Evolutionary conservation across 257 asterid species (phyloP).

Genomic region (Ophiorrhiza pumila): DNA sequence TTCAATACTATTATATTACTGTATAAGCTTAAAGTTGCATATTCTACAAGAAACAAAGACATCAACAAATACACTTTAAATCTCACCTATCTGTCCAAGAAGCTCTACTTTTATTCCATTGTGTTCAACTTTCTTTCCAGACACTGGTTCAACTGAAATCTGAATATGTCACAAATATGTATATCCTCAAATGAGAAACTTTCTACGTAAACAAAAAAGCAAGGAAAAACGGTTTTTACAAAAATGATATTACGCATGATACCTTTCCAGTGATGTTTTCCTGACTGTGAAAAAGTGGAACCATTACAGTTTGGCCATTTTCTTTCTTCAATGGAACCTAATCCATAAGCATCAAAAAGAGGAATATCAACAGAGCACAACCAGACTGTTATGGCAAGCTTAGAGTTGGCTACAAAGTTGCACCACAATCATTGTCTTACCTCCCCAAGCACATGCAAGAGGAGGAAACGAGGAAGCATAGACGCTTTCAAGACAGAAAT

Average conservation of each 20-base stretch:
- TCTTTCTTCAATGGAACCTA: slow-evolving; percentile 51
- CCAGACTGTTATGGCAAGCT: background rate
- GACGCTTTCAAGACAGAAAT: background rate
- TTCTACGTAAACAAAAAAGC: background rate
- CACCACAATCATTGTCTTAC: background rate
- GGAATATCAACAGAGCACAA: background rate
- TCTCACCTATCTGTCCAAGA: slow-evolving; percentile 98
- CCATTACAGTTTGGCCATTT: slow-evolving; percentile 48
- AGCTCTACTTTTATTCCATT: slow-evolving; percentile 98
- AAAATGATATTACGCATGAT: background rate
- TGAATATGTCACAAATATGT: slow-evolving; percentile 25
- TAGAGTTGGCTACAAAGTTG: background rate
- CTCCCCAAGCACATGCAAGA: no score
- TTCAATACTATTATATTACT: background rate
- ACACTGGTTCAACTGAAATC: slow-evolving; percentile 83
- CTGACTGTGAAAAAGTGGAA: slow-evolving; percentile 52
- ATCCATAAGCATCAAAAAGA: background rate
- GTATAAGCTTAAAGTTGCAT: background rate
- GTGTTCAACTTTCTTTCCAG: slow-evolving; percentile 98
- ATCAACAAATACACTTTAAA: background rate
- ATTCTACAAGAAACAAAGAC: background rate
- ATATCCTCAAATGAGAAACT: background rate
- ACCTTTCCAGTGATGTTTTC: slow-evolving; percentile 56
- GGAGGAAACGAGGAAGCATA: background rate
- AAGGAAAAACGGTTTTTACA: background rate